These are phyloP conservation scores for Sporothrix curviconia DNA, from an alignment of 2,329 filamentous ascomycete species.

Conservation along the genomic window DNA sequence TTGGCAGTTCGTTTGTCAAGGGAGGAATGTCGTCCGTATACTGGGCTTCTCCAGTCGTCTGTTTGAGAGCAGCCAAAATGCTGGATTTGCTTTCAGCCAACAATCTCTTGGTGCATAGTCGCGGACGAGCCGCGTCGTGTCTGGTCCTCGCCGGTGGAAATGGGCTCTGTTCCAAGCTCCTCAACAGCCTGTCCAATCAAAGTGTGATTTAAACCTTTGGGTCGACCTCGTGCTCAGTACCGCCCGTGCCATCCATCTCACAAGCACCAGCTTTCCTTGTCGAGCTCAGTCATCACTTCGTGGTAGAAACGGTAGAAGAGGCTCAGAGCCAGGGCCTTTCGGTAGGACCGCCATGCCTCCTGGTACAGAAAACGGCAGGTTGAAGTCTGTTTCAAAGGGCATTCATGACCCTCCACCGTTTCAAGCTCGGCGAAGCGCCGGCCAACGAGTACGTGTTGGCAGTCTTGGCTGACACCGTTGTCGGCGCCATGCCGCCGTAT, in stretches of 20 bases:
- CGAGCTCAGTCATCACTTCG: constrained; percentile 65
- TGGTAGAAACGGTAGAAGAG: constrained; percentile 99
- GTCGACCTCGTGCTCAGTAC: constrained; percentile 19
- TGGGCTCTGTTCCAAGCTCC: constrained; percentile 78
- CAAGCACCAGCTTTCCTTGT: constrained; percentile 26
- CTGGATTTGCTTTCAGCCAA: constrained; percentile 81
- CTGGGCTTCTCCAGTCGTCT: constrained; percentile 87
- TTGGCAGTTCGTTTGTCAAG: constrained; percentile 82
- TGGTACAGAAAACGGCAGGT: constrained; percentile 81
- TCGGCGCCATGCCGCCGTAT: constrained; percentile 92
- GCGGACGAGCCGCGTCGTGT: constrained; percentile 60
- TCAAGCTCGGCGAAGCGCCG: constrained; percentile 73
- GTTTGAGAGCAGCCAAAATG: constrained; percentile 88
- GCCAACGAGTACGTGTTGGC: constrained; percentile 68
- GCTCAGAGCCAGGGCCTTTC: constrained; percentile 80
- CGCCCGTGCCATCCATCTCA: constrained; percentile 16
- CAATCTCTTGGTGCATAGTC: constrained; percentile 75
- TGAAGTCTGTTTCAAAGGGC: constrained; percentile 84
- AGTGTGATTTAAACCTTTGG: background rate
- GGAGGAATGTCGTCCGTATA: constrained; percentile 94
- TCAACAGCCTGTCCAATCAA: constrained; percentile 69
- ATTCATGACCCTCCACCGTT: constrained; percentile 85
- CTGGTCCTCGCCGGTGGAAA: constrained; percentile 77
- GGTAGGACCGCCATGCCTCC: constrained; percentile 97
- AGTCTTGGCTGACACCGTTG: constrained; percentile 78